A percentile compares a stretch with the other conserved stretches of the same genome.
These are phyloP conservation scores for Posidonia oceanica DNA, from an alignment of 116 monocot genomes.

Conservation along the genomic window DNA sequence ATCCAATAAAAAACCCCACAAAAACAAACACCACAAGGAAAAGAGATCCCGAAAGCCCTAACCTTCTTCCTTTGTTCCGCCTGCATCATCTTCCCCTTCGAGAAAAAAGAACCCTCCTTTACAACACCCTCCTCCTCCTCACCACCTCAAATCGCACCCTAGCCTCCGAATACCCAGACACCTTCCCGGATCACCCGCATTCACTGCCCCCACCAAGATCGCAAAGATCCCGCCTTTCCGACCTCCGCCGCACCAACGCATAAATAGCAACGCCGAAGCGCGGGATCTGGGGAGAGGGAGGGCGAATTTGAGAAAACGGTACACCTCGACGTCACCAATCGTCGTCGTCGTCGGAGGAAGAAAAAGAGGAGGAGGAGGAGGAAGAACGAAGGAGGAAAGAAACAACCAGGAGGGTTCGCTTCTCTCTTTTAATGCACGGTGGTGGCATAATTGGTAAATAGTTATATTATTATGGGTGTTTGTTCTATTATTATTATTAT, in stretches of 20 bases:
- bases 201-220: background rate
- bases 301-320: background rate
- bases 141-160: background rate
- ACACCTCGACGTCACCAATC: background rate
- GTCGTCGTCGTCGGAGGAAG: too few species aligned
- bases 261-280: background rate
- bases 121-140: background rate
- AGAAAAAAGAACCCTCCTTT: background rate
- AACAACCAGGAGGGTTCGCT: background rate
- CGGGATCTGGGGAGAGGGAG: background rate
- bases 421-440: background rate
- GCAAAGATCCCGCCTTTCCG: background rate
- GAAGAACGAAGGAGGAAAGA: background rate
- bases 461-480: background rate
- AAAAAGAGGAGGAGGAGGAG: background rate
- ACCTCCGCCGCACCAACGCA: background rate
- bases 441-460: slow-evolving; percentile 1
- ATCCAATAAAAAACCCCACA: background rate
- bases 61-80: slow-evolving; percentile 56
- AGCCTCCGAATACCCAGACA: background rate
- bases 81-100: slow-evolving; percentile 45
- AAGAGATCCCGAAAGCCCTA: background rate
- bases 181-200: background rate
- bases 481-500: too few species aligned
- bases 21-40: background rate